These are phyloP conservation scores for Trichoderma polysporum DNA, from an alignment of 2,329 filamentous ascomycete species.

Conservation along the genomic window DNA sequence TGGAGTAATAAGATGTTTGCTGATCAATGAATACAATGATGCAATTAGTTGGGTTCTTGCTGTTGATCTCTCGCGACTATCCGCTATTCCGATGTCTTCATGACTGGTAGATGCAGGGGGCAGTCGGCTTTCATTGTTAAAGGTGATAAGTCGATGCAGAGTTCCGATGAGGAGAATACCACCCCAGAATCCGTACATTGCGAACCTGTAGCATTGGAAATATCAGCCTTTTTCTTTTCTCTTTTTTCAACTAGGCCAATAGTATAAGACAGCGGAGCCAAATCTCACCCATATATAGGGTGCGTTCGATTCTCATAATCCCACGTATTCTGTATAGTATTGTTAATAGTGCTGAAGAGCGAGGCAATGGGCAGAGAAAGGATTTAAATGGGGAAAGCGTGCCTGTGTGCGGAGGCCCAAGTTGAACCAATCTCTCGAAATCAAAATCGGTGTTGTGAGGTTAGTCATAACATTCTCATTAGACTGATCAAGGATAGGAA, in stretches of 20 bases:
- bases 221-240: neutral
- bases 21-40: neutral
- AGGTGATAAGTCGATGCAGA: neutral
- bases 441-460: neutral
- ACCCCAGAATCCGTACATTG: slow-evolving; percentile 11
- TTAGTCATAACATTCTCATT: neutral
- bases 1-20: neutral
- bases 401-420: slow-evolving; percentile 5
- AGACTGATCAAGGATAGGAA: neutral
- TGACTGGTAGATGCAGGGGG: neutral
- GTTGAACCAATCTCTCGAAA: neutral
- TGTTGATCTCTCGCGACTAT: neutral
- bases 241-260: neutral
- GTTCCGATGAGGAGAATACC: neutral
- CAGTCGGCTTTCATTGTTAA: neutral
- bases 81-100: neutral
- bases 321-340: neutral
- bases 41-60: neutral
- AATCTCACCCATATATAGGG: neutral
- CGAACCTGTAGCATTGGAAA: neutral
- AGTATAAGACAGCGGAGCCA: neutral
- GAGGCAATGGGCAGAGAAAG: neutral
- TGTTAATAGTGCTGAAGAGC: neutral
- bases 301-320: neutral
- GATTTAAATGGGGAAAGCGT: neutral